Base-by-base conservation (phyloP, 2,329 filamentous ascomycete species). In the Neopestalotiopsis clavispora region DNA sequence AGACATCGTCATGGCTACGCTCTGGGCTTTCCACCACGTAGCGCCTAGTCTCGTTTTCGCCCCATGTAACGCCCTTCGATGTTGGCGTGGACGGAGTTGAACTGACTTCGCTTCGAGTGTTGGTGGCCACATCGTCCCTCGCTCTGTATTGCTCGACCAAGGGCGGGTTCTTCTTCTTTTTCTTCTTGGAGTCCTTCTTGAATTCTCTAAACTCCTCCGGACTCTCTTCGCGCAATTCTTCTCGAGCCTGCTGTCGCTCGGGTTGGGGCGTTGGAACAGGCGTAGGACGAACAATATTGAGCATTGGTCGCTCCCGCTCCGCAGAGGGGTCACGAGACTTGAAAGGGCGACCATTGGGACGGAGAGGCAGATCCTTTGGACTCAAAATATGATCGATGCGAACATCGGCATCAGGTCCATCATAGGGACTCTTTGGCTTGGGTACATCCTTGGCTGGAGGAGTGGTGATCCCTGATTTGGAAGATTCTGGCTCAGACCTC, bases 31-130 rank as follows among this genome's bases (percentile, higher is more conserved):
- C 87, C 12, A 87, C 84, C 63, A 90, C 87, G 70, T 89, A 92
- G 69, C 88, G 86, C 75, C 91, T 89, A 4, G 86, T 91, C 74
- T 90, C 84, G 71, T 90, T 90, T 69, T 90, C 83, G 12, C 89
- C 90, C 90, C 89, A 92, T 13, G 85, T 89, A 4, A 92, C 90
- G 57, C 81, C 85, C 72, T 90, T 91, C 6, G 87, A 83, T 6
- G 81, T 80, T 40, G 84, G 81, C 30, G 81, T 78, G 65, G 83
- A 81, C n/a, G 80, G 75, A 1, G 79, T 79, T 68, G 82, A 78
- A 12, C 84, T 75, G 45, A 82, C 75, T 65, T 87, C 84, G 12
- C 82, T 82, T 59, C 78, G 80, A 28, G 83, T 75, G 49, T 75
- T 81, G 65, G 82, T 76, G 6, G 80, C 76, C 57, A 83, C 76